Evolutionary conservation across 306 rosid genomes (phyloP).

Genomic region (Abrus precatorius): DNA sequence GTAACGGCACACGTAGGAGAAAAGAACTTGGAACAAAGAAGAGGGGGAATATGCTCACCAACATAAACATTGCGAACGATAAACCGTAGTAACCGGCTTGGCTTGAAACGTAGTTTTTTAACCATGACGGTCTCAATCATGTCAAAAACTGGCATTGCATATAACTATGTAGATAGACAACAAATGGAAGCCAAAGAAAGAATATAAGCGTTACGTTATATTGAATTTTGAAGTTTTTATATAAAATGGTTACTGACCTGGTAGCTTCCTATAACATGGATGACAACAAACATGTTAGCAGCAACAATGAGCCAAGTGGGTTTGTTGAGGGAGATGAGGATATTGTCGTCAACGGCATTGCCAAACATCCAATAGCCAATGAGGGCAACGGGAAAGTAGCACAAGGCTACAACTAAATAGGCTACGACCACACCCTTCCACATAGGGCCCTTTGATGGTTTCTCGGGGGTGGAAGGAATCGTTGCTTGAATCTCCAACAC

Average conservation of each 20-base stretch:
- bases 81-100: conserved; percentile 61
- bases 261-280: conserved; percentile 86
- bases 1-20: no score
- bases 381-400: conserved; percentile 86
- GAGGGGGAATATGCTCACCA: conserved; percentile 56
- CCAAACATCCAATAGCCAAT: conserved; percentile 71
- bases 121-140: conserved; percentile 78
- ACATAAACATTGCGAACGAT: conserved; percentile 63
- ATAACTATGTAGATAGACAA: conserved; percentile 53
- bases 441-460: conserved; percentile 76
- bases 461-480: conserved; percentile 71
- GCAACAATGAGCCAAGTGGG: conserved; percentile 72
- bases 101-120: conserved; percentile 62
- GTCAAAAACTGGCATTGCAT: conserved; percentile 92
- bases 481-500: conserved; percentile 86
- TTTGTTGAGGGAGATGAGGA: conserved; percentile 65
- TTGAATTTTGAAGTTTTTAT: no score
- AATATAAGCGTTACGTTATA: no score
- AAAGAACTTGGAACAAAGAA: neutral
- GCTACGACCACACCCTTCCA: conserved; percentile 69
- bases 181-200: neutral
- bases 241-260: conserved; percentile 52
- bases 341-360: conserved; percentile 62
- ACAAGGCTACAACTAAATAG: conserved; percentile 66
- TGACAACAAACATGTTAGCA: conserved; percentile 75